phyloP scores from a whole-genome alignment of 805 yeast species.

The Jamesozyma lodderae region DNA sequence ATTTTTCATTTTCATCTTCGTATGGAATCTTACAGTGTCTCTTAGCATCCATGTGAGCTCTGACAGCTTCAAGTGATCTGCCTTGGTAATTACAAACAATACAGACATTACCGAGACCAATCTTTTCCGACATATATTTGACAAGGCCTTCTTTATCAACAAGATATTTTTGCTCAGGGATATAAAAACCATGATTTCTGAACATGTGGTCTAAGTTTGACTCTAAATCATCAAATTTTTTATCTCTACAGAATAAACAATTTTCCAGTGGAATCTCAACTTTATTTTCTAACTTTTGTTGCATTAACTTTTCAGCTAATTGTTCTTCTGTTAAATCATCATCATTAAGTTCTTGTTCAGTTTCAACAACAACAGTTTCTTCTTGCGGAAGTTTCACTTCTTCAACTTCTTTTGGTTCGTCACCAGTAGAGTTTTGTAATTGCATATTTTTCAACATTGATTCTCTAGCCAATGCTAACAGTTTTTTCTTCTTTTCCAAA shows the following conservation, averaged over 20 bases:
- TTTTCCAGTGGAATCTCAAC: slow-evolving; percentile 40
- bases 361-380: neutral
- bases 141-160: slow-evolving; percentile 66
- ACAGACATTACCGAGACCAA: slow-evolving; percentile 87
- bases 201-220: slow-evolving; percentile 64
- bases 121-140: slow-evolving; percentile 74
- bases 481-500: slow-evolving; percentile 34
- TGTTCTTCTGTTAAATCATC: slow-evolving; percentile 32
- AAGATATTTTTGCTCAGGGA: slow-evolving; percentile 76
- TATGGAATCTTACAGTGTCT: slow-evolving; percentile 86
- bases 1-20: slow-evolving; percentile 71
- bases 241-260: slow-evolving; percentile 49
- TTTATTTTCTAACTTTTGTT: slow-evolving; percentile 32
- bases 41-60: slow-evolving; percentile 84
- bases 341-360: slow-evolving; percentile 14
- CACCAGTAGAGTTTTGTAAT: neutral
- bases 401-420: neutral
- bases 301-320: slow-evolving; percentile 31
- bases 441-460: slow-evolving; percentile 29
- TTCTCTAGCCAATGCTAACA: slow-evolving; percentile 34
- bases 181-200: slow-evolving; percentile 68
- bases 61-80: slow-evolving; percentile 69
- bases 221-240: slow-evolving; percentile 35
- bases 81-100: slow-evolving; percentile 82
- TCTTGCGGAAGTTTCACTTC: neutral